phyloP scores from a whole-genome alignment of 495 filamentous ascomycete genomes.

The Evansstolkia leycettana region DNA sequence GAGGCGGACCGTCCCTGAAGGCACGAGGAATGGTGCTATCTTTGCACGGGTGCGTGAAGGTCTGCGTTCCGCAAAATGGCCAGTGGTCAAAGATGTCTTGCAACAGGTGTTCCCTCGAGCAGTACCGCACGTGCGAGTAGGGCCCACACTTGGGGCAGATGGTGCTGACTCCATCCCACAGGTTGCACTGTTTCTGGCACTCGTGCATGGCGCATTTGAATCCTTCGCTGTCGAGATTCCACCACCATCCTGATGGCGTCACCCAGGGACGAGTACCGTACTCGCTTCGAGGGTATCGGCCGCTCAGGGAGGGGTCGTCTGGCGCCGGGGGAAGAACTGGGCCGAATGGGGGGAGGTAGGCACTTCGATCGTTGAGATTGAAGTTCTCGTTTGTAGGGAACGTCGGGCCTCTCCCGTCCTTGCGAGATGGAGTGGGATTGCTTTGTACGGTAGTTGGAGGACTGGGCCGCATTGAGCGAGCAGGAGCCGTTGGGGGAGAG shows the following conservation, averaged over 20 bases:
- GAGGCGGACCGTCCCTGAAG: slow-evolving; percentile 9
- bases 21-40: slow-evolving; percentile 9
- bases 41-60: slow-evolving; percentile 8
- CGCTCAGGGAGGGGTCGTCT: no score
- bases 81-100: slow-evolving; percentile 24
- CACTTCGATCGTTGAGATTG: neutral
- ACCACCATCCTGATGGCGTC: slow-evolving; percentile 4
- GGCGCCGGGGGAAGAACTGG: neutral
- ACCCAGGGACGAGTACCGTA: neutral
- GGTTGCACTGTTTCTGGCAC: slow-evolving; percentile 40
- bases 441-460: no score
- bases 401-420: no score
- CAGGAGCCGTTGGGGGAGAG: no score
- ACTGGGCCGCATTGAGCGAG: no score
- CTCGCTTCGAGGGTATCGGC: neutral
- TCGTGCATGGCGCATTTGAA: slow-evolving; percentile 15
- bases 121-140: slow-evolving; percentile 27
- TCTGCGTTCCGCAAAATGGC: slow-evolving; percentile 11
- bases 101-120: slow-evolving; percentile 23
- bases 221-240: slow-evolving; percentile 12
- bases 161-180: slow-evolving; percentile 22
- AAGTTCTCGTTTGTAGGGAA: no score
- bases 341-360: neutral
- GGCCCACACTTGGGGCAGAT: slow-evolving; percentile 36
- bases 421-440: no score